A percentile compares a stretch with the other conserved stretches of the same genome.
These are phyloP conservation scores for Exophiala phaeomuriformis DNA, from an alignment of 2,329 filamentous ascomycete species.

Conservation along the genomic window DNA sequence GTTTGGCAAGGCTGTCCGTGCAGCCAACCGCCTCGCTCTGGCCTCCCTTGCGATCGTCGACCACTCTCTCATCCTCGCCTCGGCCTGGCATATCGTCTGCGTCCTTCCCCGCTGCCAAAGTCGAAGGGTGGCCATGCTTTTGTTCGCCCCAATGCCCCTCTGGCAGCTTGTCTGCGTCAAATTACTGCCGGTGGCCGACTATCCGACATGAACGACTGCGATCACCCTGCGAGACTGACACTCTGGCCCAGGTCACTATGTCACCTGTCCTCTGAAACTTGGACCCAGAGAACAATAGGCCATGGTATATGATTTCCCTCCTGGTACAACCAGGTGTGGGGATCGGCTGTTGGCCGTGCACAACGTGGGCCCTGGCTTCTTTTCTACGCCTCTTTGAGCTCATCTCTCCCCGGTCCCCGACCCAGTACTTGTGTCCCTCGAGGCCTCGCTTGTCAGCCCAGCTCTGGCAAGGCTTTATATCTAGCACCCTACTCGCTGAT, in stretches of 20 bases:
- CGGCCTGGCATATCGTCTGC: constrained; percentile 1
- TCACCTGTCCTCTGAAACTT: not conserved
- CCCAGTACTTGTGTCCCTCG: not conserved
- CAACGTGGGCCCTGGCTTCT: not conserved
- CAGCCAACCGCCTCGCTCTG: constrained; percentile 11
- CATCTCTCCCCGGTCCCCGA: constrained; percentile 12
- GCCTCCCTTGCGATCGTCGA: not conserved
- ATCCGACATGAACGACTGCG: constrained; percentile 11
- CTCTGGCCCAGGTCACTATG: not conserved
- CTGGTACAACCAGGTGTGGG: constrained; percentile 4
- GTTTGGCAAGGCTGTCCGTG: constrained; percentile 21
- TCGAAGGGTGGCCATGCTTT: not conserved
- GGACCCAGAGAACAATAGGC: not conserved
- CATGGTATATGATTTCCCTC: not conserved
- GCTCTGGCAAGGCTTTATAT: not conserved
- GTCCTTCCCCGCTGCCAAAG: not conserved
- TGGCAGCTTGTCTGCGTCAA: not conserved
- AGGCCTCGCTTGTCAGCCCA: constrained; percentile 5
- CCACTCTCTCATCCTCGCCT: not conserved
- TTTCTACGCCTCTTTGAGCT: constrained; percentile 15
- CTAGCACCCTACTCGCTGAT: not conserved
- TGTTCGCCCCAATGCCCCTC: not conserved
- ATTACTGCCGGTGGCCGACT: constrained; percentile 1
- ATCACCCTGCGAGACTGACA: constrained; percentile 1
- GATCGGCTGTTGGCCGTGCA: not conserved